Evolutionary conservation across 495 filamentous ascomycete genomes (phyloP).

Genomic region (Aspergillus leporis): DNA sequence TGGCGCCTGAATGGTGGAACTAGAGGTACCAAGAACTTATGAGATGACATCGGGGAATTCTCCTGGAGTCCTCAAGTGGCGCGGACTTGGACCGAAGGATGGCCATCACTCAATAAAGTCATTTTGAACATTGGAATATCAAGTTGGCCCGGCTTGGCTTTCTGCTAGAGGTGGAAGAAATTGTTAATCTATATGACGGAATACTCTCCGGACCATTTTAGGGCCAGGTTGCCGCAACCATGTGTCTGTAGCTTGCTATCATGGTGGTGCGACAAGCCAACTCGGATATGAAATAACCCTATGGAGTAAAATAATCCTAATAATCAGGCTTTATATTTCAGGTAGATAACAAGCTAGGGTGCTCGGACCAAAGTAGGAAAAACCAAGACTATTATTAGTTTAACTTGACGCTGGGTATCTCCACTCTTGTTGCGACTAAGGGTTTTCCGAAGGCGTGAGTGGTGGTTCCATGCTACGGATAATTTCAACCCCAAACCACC

Average conservation of each 20-base stretch:
- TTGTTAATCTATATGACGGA: too few species aligned
- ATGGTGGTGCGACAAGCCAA: background rate
- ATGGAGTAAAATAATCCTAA: background rate
- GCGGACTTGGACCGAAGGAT: background rate
- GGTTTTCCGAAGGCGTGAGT: background rate
- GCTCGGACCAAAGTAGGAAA: background rate
- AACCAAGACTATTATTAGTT: background rate
- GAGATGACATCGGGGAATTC: background rate
- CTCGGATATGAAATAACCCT: background rate
- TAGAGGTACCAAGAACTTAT: background rate
- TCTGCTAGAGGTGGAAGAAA: background rate
- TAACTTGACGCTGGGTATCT: background rate
- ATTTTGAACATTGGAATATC: background rate
- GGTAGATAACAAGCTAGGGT: background rate
- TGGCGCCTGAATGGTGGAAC: background rate
- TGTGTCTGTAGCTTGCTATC: background rate
- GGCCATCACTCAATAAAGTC: background rate
- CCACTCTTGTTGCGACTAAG: background rate
- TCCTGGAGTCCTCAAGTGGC: background rate
- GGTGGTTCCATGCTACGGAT: background rate
- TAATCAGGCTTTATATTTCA: background rate
- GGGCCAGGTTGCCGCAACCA: background rate
- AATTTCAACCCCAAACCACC: constrained; percentile 4
- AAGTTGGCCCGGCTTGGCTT: background rate
- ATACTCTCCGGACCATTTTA: background rate